phyloP scores from a whole-genome alignment of 2,329 filamentous ascomycete genomes.

The Talaromyces atroroseus region DNA sequence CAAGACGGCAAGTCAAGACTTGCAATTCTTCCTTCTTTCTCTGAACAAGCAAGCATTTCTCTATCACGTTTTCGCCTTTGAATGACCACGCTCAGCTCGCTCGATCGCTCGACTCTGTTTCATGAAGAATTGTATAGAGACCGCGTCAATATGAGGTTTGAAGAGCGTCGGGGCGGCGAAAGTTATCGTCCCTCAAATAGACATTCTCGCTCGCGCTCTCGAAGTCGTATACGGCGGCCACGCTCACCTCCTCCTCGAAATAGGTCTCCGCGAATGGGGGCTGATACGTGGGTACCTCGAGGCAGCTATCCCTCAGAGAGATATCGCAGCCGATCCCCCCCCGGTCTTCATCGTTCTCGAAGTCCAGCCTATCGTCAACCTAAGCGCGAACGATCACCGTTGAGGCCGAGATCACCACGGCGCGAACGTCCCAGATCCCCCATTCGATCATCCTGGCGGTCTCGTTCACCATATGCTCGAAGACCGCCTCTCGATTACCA shows the following conservation, averaged over 20 bases:
- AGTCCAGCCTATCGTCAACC: conserved; percentile 34
- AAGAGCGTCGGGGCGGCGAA: conserved; percentile 39
- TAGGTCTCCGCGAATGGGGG: conserved; percentile 30
- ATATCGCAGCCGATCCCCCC: conserved; percentile 40
- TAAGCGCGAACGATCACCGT: conserved; percentile 32
- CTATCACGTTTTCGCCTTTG: background rate
- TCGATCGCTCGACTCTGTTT: background rate
- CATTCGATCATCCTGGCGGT: conserved; percentile 29
- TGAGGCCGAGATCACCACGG: conserved; percentile 37
- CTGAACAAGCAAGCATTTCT: background rate
- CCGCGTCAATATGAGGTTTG: conserved; percentile 24
- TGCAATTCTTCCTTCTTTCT: too few species aligned
- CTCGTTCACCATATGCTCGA: conserved; percentile 34
- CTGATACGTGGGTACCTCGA: conserved; percentile 40
- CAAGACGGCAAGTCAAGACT: background rate
- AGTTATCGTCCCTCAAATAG: conserved; percentile 38
- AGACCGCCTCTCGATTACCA: conserved; percentile 27
- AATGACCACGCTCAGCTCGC: background rate
- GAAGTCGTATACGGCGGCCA: conserved; percentile 28
- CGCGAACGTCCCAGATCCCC: conserved; percentile 37
- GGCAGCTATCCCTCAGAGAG: conserved; percentile 28
- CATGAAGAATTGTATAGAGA: background rate
- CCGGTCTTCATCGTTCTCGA: conserved; percentile 36
- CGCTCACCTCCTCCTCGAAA: conserved; percentile 31
- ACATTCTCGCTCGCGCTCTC: conserved; percentile 28